Percentiles rank a stretch among this genome's conserved stretches.
phyloP scores from a whole-genome alignment of 768 basidiomycete genomes.

The Gyrodon lividus region DNA sequence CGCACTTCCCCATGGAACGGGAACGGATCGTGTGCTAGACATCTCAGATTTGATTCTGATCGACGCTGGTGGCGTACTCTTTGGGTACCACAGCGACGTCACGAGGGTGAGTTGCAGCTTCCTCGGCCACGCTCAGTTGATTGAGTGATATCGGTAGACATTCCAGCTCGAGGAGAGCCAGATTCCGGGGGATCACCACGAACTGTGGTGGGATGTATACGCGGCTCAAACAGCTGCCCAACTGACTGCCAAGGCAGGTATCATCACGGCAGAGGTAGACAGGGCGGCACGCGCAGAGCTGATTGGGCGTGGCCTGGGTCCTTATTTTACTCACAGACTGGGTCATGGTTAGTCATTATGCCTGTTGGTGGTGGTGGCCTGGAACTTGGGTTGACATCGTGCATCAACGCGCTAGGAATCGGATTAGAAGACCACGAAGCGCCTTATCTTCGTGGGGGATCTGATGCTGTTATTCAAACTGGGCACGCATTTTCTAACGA shows the following conservation, averaged over 20 bases:
- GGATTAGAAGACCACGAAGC: slow-evolving; percentile 82
- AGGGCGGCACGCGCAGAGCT: slow-evolving; percentile 57
- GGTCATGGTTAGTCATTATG: slow-evolving; percentile 61
- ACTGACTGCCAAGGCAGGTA: slow-evolving; percentile 44
- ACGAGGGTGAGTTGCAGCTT: slow-evolving; percentile 54
- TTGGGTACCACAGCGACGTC: slow-evolving; percentile 78
- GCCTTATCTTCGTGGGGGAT: slow-evolving; percentile 78
- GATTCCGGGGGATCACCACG: slow-evolving; percentile 51
- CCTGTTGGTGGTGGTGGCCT: slow-evolving; percentile 6
- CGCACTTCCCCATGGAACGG: slow-evolving; percentile 80
- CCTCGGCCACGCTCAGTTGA: neutral
- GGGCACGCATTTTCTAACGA: slow-evolving; percentile 84
- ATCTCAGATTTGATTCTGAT: slow-evolving; percentile 68
- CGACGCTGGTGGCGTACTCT: slow-evolving; percentile 68
- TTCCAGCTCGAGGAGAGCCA: slow-evolving; percentile 59
- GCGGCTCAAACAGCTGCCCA: slow-evolving; percentile 61
- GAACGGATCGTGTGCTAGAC: slow-evolving; percentile 61
- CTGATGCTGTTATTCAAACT: slow-evolving; percentile 49
- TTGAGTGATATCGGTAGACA: slow-evolving; percentile 40
- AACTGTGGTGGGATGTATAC: slow-evolving; percentile 66
- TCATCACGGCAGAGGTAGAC: slow-evolving; percentile 57
- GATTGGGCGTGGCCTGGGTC: slow-evolving; percentile 39
- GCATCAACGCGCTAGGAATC: slow-evolving; percentile 54
- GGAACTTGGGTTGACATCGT: slow-evolving; percentile 13
- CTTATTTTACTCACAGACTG: slow-evolving; percentile 77